Evolutionary conservation across 2,329 filamentous ascomycete genomes (phyloP), one percentile per base, ranked within the genome.

Genomic region (Nectriaceae sp.): DNA sequence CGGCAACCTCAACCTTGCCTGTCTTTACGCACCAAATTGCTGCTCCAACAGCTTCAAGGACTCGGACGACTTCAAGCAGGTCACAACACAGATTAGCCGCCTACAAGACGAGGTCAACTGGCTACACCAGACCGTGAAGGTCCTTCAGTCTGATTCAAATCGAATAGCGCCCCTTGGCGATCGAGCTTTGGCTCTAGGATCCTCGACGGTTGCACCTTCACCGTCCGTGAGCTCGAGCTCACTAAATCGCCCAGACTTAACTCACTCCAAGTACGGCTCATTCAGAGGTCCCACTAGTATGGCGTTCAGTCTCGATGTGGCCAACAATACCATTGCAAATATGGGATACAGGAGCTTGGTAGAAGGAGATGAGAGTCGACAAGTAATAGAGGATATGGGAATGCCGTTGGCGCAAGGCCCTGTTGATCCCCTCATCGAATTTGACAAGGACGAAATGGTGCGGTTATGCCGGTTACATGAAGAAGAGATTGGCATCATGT

Each of bases 401-500:
- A 39, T 52, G 33, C 53, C 46, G 10, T 24, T 55, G n/a, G 22
- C 64, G 73, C 20, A 76, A 77, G 63, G 71, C 64, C 47, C 61
- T 24, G 52, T 38, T 77, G 93, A 97, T 64, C 90, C 91, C 0
- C 80, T 97, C 21, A 92, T 90, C 83, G 78, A 84, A 6, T 81
- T 95, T 41, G 81, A 82, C 45, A 85, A 87, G 61, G 84, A 91
- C 29, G 91, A 97, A 63, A 89, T 94, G 61, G 68, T 93, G 18
- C 83, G 90, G 2, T 72, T 97, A 13, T 90, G 89, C 56, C 78
- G 82, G 13, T 75, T 95, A 0, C 93, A 94, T 63, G 89, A 96
- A 57, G 91, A 97, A 60, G 92, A 97, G 65, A 86, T 95, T 61
- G 90, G 90, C 37, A 82, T 93, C 61, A 95, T 96, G 90, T 96